phyloP scores from a whole-genome alignment of 495 filamentous ascomycete species.

The Podospora bellae-mahoneyi region DNA sequence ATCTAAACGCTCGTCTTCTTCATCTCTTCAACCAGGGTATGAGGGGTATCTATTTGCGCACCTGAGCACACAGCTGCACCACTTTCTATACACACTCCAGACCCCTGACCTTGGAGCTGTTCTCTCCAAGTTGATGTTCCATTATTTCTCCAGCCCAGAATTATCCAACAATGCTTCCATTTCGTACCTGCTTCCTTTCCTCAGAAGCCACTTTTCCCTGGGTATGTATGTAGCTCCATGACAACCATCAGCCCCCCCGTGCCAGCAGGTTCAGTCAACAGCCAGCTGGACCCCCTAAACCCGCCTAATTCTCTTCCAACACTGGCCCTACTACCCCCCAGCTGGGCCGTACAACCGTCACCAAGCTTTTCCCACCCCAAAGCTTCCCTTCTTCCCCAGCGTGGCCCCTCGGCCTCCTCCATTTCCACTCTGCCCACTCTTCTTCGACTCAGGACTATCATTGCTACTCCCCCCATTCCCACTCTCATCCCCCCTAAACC shows the following conservation, averaged over 20 bases:
- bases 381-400: not conserved
- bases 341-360: constrained; percentile 11
- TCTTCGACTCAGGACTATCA: not conserved
- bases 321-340: not conserved
- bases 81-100: no score
- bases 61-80: no score
- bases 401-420: not conserved
- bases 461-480: not conserved
- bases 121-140: no score
- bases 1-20: no score
- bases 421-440: not conserved
- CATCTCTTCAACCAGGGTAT: no score
- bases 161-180: not conserved
- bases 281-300: not conserved
- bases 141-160: no score
- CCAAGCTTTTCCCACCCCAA: constrained; percentile 8
- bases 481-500: not conserved
- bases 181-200: not conserved
- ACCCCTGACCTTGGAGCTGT: no score
- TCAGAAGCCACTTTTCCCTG: not conserved
- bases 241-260: not conserved
- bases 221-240: not conserved
- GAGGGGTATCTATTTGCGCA: no score
- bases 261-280: not conserved
- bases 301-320: no score